phyloP scores from a whole-genome alignment of 306 rosid genomes.

The Corylus americana region DNA sequence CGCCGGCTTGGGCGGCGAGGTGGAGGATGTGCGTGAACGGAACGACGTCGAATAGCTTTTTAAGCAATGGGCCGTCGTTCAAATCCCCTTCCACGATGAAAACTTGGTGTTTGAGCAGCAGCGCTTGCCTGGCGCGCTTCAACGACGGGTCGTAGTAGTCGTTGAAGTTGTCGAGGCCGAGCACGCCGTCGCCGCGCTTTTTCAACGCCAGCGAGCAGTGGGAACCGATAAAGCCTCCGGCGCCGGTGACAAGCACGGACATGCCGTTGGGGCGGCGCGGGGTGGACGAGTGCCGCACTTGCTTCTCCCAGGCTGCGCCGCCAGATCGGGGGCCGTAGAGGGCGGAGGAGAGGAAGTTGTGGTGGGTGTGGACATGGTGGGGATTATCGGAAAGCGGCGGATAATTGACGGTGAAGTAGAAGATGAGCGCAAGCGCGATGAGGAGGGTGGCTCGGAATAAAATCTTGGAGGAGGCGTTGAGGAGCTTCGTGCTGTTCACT shows the following conservation, averaged over 20 bases:
- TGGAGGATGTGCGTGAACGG: slow-evolving; percentile 86
- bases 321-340: slow-evolving; percentile 50
- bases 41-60: slow-evolving; percentile 81
- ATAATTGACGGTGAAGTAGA: slow-evolving; percentile 77
- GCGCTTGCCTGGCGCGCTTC: slow-evolving; percentile 63
- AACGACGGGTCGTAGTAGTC: slow-evolving; percentile 80
- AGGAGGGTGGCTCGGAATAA: slow-evolving; percentile 83
- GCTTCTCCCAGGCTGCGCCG: slow-evolving; percentile 83
- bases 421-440: slow-evolving; percentile 61
- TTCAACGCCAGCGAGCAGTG: slow-evolving; percentile 82
- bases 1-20: slow-evolving; percentile 91
- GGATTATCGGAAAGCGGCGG: slow-evolving; percentile 49
- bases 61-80: slow-evolving; percentile 66
- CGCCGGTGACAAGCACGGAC: slow-evolving; percentile 81
- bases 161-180: slow-evolving; percentile 88
- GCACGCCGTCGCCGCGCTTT: slow-evolving; percentile 87
- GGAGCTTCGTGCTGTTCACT: slow-evolving; percentile 80
- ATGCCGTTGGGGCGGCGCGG: slow-evolving; percentile 73
- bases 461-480: slow-evolving; percentile 85
- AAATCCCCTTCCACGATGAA: slow-evolving; percentile 76
- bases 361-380: slow-evolving; percentile 35
- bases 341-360: slow-evolving; percentile 62
- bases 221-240: slow-evolving; percentile 74
- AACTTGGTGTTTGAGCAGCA: slow-evolving; percentile 52
- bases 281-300: slow-evolving; percentile 71